These are phyloP conservation scores for Septoria petroselini DNA, from an alignment of 2,329 filamentous ascomycete genomes.

Conservation along the genomic window DNA sequence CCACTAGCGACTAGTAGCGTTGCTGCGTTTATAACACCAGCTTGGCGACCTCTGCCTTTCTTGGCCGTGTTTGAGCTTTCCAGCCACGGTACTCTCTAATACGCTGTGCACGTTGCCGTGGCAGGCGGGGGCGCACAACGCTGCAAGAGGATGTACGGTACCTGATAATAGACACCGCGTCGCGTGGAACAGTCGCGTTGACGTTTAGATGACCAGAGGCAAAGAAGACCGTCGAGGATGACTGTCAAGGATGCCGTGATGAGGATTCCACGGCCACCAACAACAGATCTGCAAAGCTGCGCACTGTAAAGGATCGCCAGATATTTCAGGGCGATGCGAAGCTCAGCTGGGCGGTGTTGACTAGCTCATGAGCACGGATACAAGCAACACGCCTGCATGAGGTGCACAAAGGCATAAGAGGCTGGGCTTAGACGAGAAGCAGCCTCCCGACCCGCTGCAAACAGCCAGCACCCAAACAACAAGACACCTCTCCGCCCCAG, in stretches of 20 bases:
- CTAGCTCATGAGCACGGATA: not conserved
- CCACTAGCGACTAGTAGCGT: constrained; percentile 1
- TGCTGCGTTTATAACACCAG: not conserved
- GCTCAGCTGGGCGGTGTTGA: not conserved
- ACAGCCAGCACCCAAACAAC: not conserved
- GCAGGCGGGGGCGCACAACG: not conserved
- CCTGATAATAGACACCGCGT: no score
- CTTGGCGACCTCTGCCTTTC: constrained; percentile 5
- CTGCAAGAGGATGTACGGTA: no score
- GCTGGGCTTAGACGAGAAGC: constrained; percentile 4
- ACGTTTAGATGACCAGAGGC: no score
- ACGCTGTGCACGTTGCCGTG: not conserved
- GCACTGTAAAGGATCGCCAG: no score
- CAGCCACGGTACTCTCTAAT: not conserved
- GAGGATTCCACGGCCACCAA: no score
- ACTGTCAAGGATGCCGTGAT: no score
- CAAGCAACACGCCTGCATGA: not conserved
- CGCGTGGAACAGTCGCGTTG: no score
- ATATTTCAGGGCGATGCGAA: no score
- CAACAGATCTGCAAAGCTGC: no score
- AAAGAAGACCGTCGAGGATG: no score
- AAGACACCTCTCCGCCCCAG: not conserved
- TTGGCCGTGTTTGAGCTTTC: constrained; percentile 5
- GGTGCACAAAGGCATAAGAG: constrained; percentile 2
- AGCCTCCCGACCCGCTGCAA: not conserved